Evolutionary conservation across 768 basidiomycete genomes (phyloP), one percentile per base, ranked within the genome.

Genomic region (Mycena vitilis): DNA sequence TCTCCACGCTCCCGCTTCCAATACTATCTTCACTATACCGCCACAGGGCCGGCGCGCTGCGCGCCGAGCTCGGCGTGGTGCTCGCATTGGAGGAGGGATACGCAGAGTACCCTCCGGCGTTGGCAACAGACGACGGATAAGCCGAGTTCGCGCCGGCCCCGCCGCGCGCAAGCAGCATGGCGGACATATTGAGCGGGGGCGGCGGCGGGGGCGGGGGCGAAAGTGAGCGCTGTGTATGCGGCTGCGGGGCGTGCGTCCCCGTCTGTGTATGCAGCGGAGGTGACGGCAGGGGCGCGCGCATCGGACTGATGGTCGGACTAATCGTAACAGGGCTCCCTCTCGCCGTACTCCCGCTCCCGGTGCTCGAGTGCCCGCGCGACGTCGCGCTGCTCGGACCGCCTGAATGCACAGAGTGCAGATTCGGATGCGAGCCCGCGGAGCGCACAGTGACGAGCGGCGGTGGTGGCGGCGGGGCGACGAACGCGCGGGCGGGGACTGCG

Each of bases 141-240:
- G 48, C 20, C 5, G 48, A 22, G 48, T n/a, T 47, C 8, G 1
- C 40, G 25, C 18, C 36, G 15, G 42, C 64, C 45, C 22, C 15
- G 18, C 60, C 15, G 18, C 60, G 48, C 49, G 64, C 60, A 8
- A 38, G 48, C 23, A 72, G 40, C 48, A 66, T 60, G 3, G 71
- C 66, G 15, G 53, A 25, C 71, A 72, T 72, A 60, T 56, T 69
- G 38, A 72, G 52, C 67, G 64, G 63, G 4, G 71, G 71, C 42
- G 71, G 71, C 8, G 66, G 59, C 12, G 66, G 66, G 30, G 70
- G 66, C 23, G 70, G 66, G 16, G 69, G 66, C n/a, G 58, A 34
- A 22, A n/a, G n/a, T 13, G 22, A n/a, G 37, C 44, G n/a, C 55
- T 18, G 30, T 23, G 12, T 12, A 18, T 10, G 49, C 18, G 6